phyloP scores from a whole-genome alignment of 768 basidiomycete species.

The Calocera viscosa region DNA sequence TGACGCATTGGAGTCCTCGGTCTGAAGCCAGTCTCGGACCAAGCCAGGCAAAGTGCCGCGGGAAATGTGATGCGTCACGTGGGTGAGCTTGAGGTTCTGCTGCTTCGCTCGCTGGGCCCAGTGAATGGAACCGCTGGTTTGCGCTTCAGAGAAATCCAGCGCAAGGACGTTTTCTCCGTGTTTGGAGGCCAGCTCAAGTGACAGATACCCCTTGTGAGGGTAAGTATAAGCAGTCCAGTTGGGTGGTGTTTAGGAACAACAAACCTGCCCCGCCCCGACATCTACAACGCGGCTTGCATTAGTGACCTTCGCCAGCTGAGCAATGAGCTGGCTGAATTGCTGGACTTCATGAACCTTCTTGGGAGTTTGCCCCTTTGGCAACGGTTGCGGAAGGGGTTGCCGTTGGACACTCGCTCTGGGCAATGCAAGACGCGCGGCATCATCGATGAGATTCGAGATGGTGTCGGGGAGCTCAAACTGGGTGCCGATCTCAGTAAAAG shows the following conservation, averaged over 20 bases:
- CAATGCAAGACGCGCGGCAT: not conserved
- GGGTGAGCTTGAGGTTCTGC: constrained; percentile 11
- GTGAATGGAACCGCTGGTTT: constrained; percentile 13
- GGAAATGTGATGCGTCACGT: constrained; percentile 11
- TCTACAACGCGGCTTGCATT: constrained; percentile 12
- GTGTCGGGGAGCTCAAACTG: not conserved
- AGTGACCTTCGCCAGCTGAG: not conserved
- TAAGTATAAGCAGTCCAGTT: not conserved
- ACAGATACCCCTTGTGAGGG: constrained; percentile 15
- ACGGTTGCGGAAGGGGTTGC: not conserved
- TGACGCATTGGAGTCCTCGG: not conserved
- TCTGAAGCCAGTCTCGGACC: constrained; percentile 13
- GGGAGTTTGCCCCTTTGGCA: constrained; percentile 10
- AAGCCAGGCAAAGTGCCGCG: constrained; percentile 6
- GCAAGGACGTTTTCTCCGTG: constrained; percentile 13
- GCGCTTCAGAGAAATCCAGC: constrained; percentile 13
- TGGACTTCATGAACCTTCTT: constrained; percentile 17
- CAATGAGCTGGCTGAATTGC: constrained; percentile 10
- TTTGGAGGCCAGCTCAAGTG: constrained; percentile 13
- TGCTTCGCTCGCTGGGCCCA: constrained; percentile 9
- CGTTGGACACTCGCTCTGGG: not conserved
- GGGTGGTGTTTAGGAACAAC: not conserved
- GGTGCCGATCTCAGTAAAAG: not conserved
- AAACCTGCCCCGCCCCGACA: constrained; percentile 15
- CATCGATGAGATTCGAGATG: not conserved